Base-by-base conservation (phyloP, 495 filamentous ascomycete genomes). In the Halenospora varia region DNA sequence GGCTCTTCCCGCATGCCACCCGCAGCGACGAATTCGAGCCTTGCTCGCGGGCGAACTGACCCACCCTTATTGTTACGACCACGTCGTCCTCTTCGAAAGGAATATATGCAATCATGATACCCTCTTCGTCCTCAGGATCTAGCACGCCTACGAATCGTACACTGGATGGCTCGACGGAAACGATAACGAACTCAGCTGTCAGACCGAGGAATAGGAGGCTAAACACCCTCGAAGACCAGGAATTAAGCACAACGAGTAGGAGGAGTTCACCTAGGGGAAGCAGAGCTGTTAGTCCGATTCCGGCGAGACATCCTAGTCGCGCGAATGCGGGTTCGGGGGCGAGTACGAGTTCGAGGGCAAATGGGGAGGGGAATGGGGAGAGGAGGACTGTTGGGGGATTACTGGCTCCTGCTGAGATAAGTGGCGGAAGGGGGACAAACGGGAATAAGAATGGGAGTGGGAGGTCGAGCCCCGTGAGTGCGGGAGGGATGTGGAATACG, bases 341-440 rank as follows among this genome's bases (percentile, higher is more conserved):
- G n/a, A n/a, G n/a, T 35, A 4, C 29, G 29, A 35, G 29, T 35
- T 35, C 29, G 13, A 35, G 29, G n/a, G n/a, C n/a, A n/a, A n/a
- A n/a, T n/a, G n/a, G n/a, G n/a, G n/a, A n/a, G n/a, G n/a, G n/a
- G n/a, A n/a, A n/a, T n/a, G n/a, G n/a, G n/a, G n/a, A n/a, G n/a
- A n/a, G n/a, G n/a, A n/a, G n/a, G n/a, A n/a, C n/a, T n/a, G 55
- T 55, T 26, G 49, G 63, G 19, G 70, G 68, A 22, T 63, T 51
- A 53, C 51, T 69, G 62, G 39, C 52, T 67, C 35, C 69, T 49
- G 15, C 45, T 53, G 50, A 13, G 55, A 29, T 48, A 47, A 44
- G 26, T n/a, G n/a, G n/a, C n/a, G n/a, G n/a, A n/a, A n/a, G n/a
- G n/a, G n/a, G n/a, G n/a, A n/a, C n/a, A n/a, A n/a, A n/a, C n/a